Evolutionary conservation across 805 yeast genomes (phyloP).

Genomic region (Nakazawaea anatomiae): DNA sequence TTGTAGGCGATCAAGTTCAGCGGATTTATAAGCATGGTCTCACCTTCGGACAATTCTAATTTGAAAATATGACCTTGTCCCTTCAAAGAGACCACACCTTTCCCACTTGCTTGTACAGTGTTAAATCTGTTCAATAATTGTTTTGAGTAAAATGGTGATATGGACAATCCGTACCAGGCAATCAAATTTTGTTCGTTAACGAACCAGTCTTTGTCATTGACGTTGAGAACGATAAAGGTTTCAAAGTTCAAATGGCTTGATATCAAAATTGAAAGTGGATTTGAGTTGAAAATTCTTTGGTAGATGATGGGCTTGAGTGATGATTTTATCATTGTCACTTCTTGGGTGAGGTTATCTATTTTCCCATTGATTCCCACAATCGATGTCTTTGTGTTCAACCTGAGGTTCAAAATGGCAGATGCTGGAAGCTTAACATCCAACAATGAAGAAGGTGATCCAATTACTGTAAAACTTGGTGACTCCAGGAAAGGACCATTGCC

Average conservation of each 20-base stretch:
- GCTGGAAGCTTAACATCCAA: constrained; percentile 39
- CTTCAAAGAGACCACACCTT: constrained; percentile 33
- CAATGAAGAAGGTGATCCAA: constrained; percentile 32
- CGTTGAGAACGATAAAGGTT: constrained; percentile 28
- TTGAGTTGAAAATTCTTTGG: constrained; percentile 27
- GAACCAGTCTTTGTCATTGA: constrained; percentile 18
- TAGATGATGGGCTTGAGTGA: constrained; percentile 17
- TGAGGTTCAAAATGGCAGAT: constrained; percentile 28
- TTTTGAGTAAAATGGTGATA: neutral
- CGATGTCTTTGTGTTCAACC: constrained; percentile 30
- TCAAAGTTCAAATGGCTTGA: constrained; percentile 29
- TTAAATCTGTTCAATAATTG: constrained; percentile 15
- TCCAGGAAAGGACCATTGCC: constrained; percentile 42
- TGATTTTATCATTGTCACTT: constrained; percentile 18
- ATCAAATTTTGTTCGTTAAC: constrained; percentile 28
- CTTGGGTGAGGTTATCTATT: constrained; percentile 22
- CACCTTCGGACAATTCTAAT: constrained; percentile 28
- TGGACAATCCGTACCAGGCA: constrained; percentile 39
- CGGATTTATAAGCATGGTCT: constrained; percentile 32
- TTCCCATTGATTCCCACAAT: constrained; percentile 41
- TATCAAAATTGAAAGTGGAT: constrained; percentile 26
- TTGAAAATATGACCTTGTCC: constrained; percentile 34
- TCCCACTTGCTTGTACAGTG: constrained; percentile 26
- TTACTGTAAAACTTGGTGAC: constrained; percentile 33
- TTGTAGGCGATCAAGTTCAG: constrained; percentile 32